Evolutionary conservation across 164 flowering plant species (phyloP).

Genomic region (Saururus chinensis): DNA sequence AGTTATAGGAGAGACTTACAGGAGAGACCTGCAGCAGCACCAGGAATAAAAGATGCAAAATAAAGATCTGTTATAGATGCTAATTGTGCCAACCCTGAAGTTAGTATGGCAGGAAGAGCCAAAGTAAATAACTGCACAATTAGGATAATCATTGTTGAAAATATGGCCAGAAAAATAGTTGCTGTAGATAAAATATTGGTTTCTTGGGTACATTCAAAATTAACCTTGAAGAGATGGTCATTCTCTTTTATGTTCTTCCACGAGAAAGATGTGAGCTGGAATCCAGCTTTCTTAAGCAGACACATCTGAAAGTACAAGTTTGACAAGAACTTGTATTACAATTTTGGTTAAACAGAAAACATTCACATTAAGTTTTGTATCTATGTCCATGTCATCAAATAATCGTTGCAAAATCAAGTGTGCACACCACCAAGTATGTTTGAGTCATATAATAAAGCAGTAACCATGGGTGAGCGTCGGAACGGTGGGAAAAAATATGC

Average conservation of each 20-base stretch:
- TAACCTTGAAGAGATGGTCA: constrained; percentile 17
- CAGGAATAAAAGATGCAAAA: constrained; percentile 25
- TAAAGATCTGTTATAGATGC: constrained; percentile 25
- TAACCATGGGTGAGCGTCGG: too few relatives aligned
- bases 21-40: constrained; percentile 26
- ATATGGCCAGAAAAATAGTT: neutral
- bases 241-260: constrained; percentile 13
- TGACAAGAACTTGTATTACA: too few relatives aligned
- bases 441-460: too few relatives aligned
- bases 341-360: too few relatives aligned
- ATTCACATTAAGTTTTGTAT: too few relatives aligned
- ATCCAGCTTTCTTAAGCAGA: constrained; percentile 11
- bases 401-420: too few relatives aligned
- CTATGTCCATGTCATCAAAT: too few relatives aligned
- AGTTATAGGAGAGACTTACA: constrained; percentile 26
- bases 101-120: constrained; percentile 22
- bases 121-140: constrained; percentile 17
- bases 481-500: too few relatives aligned
- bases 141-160: constrained; percentile 1
- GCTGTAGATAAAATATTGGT: neutral
- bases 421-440: too few relatives aligned
- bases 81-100: constrained; percentile 23
- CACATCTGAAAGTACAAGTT: constrained; percentile 16
- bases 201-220: neutral
- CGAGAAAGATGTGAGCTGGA: constrained; percentile 6